phyloP scores from a whole-genome alignment of 176 grass and related monocot species.

The Alopecurus myosuroides region DNA sequence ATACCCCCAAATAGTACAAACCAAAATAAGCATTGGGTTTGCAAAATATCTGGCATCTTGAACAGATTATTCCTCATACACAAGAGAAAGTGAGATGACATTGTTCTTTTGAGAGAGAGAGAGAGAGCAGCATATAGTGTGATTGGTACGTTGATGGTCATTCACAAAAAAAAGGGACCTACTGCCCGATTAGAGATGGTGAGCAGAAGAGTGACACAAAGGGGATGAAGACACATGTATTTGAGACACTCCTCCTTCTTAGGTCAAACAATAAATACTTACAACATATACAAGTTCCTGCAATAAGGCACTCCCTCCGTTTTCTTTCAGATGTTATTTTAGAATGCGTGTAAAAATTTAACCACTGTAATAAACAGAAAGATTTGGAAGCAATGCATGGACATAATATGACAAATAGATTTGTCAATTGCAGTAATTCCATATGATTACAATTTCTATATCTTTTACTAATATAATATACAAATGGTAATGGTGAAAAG shows the following conservation, averaged over 20 bases:
- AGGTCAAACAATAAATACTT: no score
- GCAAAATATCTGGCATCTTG: background rate
- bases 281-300: background rate
- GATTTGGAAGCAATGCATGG: background rate
- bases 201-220: no score
- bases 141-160: no score
- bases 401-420: no score
- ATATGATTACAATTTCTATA: background rate
- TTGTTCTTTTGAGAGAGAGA: background rate
- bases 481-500: background rate
- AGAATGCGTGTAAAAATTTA: background rate
- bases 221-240: no score
- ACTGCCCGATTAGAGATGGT: no score
- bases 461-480: background rate
- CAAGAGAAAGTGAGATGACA: background rate
- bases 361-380: background rate
- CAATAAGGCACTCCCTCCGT: background rate
- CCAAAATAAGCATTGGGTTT: slow-evolving; percentile 12
- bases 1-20: background rate
- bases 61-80: background rate
- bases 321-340: background rate
- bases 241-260: no score
- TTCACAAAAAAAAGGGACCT: no score
- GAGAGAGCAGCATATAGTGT: background rate
- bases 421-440: background rate